These are phyloP conservation scores for Linum usitatissimum DNA, from an alignment of 345 rosid genomes.

Conservation along the genomic window DNA sequence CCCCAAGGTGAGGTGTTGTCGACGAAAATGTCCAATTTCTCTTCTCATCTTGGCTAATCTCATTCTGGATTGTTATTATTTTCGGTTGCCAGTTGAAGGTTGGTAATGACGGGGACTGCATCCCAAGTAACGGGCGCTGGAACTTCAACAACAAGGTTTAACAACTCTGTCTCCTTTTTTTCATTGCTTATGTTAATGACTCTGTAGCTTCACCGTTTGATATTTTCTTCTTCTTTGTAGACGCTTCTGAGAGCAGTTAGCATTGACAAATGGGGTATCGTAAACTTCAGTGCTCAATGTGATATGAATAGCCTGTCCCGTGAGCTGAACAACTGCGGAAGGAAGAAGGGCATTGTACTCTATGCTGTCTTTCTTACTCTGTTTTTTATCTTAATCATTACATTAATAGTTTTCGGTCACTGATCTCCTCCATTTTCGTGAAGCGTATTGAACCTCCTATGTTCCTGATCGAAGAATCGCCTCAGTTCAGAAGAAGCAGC, in stretches of 20 bases:
- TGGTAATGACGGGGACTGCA: conserved; percentile 23
- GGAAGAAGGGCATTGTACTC: conserved; percentile 31
- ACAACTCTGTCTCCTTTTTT: not conserved
- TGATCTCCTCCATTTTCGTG: not conserved
- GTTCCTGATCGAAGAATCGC: conserved; percentile 9
- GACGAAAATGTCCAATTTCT: not conserved
- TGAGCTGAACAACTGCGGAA: conserved; percentile 15
- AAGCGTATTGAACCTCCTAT: not conserved
- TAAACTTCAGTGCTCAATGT: conserved; percentile 21
- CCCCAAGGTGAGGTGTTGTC: conserved; percentile 46
- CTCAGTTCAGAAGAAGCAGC: conserved; percentile 14
- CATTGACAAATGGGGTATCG: conserved; percentile 23
- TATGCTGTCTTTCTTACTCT: not conserved
- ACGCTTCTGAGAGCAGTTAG: conserved; percentile 12
- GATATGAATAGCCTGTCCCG: conserved; percentile 10
- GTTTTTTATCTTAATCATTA: not conserved
- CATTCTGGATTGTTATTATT: not conserved
- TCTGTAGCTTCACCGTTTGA: not conserved
- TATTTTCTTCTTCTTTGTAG: conserved; percentile 12
- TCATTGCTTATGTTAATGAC: not conserved
- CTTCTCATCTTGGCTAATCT: not conserved
- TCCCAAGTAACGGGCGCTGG: conserved; percentile 28
- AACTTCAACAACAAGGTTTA: conserved; percentile 27
- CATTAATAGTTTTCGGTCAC: not conserved
- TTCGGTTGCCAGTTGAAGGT: conserved; percentile 18